Evolutionary conservation across 257 asterid species (phyloP).

Genomic region (Gentiana straminea): DNA sequence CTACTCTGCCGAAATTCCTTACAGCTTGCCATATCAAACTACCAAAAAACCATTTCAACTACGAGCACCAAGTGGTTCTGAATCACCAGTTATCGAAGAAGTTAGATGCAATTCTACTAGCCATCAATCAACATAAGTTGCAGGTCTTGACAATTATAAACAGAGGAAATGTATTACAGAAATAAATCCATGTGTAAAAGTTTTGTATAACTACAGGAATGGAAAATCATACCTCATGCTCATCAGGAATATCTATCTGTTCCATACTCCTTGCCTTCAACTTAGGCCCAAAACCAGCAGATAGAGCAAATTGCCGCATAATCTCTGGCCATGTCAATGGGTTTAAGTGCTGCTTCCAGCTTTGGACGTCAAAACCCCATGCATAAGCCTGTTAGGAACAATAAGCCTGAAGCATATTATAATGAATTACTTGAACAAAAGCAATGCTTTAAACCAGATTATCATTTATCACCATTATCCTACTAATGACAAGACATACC

Average conservation of each 20-base stretch:
- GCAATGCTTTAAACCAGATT: no score
- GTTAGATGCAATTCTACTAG: no score
- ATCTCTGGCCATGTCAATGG: slow-evolving; percentile 94
- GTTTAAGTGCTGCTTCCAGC: slow-evolving; percentile 69
- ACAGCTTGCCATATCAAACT: no score
- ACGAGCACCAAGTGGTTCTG: no score
- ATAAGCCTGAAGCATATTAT: slow-evolving; percentile 12
- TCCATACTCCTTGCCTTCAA: slow-evolving; percentile 36
- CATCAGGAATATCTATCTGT: slow-evolving; percentile 31
- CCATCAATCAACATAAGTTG: no score
- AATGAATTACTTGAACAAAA: slow-evolving; percentile 6
- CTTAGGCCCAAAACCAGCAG: slow-evolving; percentile 89
- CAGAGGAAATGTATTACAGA: neutral
- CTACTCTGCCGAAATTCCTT: no score
- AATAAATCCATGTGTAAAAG: neutral
- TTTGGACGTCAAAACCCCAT: slow-evolving; percentile 88
- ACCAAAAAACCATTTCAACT: no score
- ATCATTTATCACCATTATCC: no score
- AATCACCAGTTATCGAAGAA: no score
- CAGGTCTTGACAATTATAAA: neutral
- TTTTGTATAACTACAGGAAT: neutral
- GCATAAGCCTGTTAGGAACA: slow-evolving; percentile 57
- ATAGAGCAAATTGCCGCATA: slow-evolving; percentile 77
- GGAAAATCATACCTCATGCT: slow-evolving; percentile 48
- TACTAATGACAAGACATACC: slow-evolving; percentile 31